Base-by-base conservation (phyloP, 352 stramenopile genomes). In the Globisporangium irregulare region DNA sequence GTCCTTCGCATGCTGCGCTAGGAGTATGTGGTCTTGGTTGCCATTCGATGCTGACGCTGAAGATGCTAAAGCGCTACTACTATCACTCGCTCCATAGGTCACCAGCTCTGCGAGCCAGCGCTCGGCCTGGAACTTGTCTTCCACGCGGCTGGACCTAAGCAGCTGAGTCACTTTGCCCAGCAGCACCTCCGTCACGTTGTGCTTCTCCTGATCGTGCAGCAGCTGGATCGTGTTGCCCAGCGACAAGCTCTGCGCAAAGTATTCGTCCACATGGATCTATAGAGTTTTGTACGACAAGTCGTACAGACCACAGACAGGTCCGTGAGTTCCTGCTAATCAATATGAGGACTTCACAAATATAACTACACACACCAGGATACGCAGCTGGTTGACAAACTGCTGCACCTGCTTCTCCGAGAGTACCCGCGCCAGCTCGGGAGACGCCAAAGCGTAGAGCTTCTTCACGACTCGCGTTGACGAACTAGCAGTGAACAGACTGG, bases 81-180 rank as follows among this genome's bases (percentile, higher is more conserved):
- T 32, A 48, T 9, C 12, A 57, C 51, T 61, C 29, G 15, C 62
- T 3, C 64, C 74, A 29, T 77, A 76, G 12, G 56, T 61, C 8
- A 86, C 29, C 2, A 89, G 70, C 65, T 89, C 79, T 20, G 79
- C 77, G 4, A 89, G 76, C 81, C 81, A 89, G 7, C 74, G 69
- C 36, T 86, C 81, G 12, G 73, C 81, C 41, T 78, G 72, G 57
- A 81, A 82, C 20, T 72, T 69, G 18, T 84, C 79, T 58, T 82
- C 73, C 4, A 66, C 46, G 1, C 68, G 70, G 20, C 59, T 67
- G 0, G 78, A 83, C 6, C 24, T 15, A 7, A 89, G 25, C 27
- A 78, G 55, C 27, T 77, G 73, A 1, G 61, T 64, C 15, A 84
- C 53, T 55, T 80, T 80, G 4, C 46, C 27, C 3, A 85, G 69